Base-by-base conservation (phyloP, 2,329 filamentous ascomycete species). In the Arthroderma sp. region DNA sequence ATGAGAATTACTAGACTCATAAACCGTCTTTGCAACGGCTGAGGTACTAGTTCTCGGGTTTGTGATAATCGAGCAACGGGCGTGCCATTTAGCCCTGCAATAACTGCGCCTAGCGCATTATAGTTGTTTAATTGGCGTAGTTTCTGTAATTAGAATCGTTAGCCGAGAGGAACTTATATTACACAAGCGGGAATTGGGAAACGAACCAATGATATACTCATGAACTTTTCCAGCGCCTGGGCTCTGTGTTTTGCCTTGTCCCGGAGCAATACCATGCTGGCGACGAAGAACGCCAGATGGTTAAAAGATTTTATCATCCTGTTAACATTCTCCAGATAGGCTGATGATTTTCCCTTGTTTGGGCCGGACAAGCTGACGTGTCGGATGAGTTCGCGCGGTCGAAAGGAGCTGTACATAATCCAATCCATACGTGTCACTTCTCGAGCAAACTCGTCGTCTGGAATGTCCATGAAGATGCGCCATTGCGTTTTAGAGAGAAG, bases 161-260 rank as follows among this genome's bases (percentile, higher is more conserved):
- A 49, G 63, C 15, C n/a, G 37, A n/a, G 37, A 54, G 21, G 11
- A 33, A 54, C 19, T 41, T 55, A 28, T 33, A 15, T 51, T 38
- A 2, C 33, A 1, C 49, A 11, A 39, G 44, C 8, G 41, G 37
- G 41, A n/a, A 17, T 11, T 7, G 15, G 54, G 21, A 31, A 33
- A 64, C 70, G 58, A 62, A 76, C 75, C 69, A 73, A 74, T 37
- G 91, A 91, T 64, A 98, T 84, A 55, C 81, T 82, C 88, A 97
- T 97, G 69, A 96, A 95, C 69, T 95, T 96, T 70, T 96, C 91
- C 57, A 98, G 75, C 74, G 93, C 91, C 61, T 86, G 81, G 2
- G 90, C 91, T 61, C 93, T 82, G 70, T 98, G 93, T 71, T 97
- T 97, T 9, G 93, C 85, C 74, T 98, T 98, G 68, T 97, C 91